Base-by-base conservation (phyloP, 176 grass and related monocot genomes). In the Musa itinerans region DNA sequence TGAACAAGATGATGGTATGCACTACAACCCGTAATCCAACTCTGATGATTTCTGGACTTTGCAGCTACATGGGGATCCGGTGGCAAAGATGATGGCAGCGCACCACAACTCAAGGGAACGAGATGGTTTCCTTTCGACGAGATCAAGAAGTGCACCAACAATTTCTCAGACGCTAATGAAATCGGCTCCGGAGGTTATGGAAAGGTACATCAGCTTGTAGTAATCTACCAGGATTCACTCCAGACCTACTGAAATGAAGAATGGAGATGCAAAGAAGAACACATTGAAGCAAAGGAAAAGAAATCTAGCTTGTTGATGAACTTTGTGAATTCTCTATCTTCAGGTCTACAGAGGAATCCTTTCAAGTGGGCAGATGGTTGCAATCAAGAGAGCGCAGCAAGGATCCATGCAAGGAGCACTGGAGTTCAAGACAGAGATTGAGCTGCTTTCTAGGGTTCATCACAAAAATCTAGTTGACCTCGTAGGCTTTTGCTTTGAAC, bases 141-240 rank as follows among this genome's bases (percentile, higher is more conserved):
- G 74, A 72, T 92, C 61, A 89, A 81, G 49, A 92, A 86, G 51
- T 79, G 78, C 81, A 92, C 89, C 56, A 82, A 86, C 55, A 92
- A 86, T 82, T 92, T 92, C 78, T 92, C 89, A 64, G 78, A 79
- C 69, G 79, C 11, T 19, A 70, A 88, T 17, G 76, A 74, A 79
- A 88, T 92, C 72, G 89, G 89, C 63, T 88, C 89, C 4, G 89
- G 89, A 69, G 89, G 86, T 53, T 92, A 92, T 74, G 89, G 89
- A 65, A 92, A 92, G 86, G 89, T 92, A 87, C 75, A 23, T 75
- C 34, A 73, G 24, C 19, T 80, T 19, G 34, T 43, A 43, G 34
- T 43, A 20, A 15, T 43, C 50, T 21, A 13, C 77, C n/a, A 22
- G 34, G 34, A 43, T 1, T 25, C 52, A 57, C 52, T 67, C 67